Conservation (phyloP, 768 basidiomycete genomes). For the Pleurotus citrinopileatus region DNA sequence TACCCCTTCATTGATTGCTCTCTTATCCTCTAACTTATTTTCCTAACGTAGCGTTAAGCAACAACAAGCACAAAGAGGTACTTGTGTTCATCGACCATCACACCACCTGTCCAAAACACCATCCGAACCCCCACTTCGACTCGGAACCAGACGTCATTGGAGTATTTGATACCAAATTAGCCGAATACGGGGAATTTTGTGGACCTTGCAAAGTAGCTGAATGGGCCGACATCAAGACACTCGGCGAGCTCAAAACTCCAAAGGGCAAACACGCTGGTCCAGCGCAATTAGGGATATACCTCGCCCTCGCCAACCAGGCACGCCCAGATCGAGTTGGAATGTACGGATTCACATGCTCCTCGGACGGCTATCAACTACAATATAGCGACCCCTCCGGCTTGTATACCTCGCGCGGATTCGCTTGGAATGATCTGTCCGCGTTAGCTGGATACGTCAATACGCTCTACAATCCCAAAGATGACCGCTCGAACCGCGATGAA, state of each 20-base stretch:
- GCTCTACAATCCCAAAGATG: slow-evolving; percentile 4
- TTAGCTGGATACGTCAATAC: slow-evolving; percentile 9
- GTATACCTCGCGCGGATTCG: neutral
- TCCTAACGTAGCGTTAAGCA: no score
- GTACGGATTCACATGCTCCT: slow-evolving; percentile 6
- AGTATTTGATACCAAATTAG: neutral
- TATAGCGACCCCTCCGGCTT: slow-evolving; percentile 11
- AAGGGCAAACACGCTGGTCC: neutral
- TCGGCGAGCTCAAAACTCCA: slow-evolving; percentile 7
- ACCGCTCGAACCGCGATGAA: slow-evolving; percentile 6
- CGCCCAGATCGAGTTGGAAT: slow-evolving; percentile 9
- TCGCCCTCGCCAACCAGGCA: slow-evolving; percentile 6
- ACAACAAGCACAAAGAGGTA: no score
- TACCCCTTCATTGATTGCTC: no score
- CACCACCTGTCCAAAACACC: neutral
- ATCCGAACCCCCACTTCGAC: neutral
- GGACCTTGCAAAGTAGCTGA: no score
- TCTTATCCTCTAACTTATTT: no score
- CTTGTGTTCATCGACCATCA: neutral
- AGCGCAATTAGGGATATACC: slow-evolving; percentile 5
- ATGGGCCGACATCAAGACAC: neutral
- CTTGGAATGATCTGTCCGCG: slow-evolving; percentile 7
- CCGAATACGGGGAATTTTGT: neutral
- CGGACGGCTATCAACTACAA: neutral
- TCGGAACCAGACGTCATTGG: slow-evolving; percentile 8